Evolutionary conservation across 2,329 filamentous ascomycete genomes (phyloP), one percentile per base, ranked within the genome.

Genomic region (Verticillium nonalfalfae): DNA sequence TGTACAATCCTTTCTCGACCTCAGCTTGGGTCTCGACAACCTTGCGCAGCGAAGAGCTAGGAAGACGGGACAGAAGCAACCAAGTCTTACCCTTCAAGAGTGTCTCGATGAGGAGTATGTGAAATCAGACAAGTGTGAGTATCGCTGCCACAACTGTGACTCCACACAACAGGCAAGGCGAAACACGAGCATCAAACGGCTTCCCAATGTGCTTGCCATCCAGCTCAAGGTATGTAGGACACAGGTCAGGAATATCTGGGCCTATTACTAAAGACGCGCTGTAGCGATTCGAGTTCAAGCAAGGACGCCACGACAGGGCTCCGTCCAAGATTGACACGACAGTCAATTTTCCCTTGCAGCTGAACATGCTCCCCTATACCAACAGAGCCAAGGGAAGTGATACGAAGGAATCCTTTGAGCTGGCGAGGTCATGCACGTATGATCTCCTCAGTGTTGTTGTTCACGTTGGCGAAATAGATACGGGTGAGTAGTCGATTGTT

Each of bases 311-410:
- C 64, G 87, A 90, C 68, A 82, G 88, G 56, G 85, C 85, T 31
- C 90, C 91, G 1, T 90, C 90, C 55, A 98, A 98, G 74, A 91
- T 98, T 66, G 90, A 96, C 68, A 93, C 91, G 4, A 88, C 87
- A 61, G 90, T 98, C 59, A 85, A 89, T 58, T 97, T 97, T 69
- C 93, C 93, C 0, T 78, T 96, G 58, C 87, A 90, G 63, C 83
- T 98, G 40, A 95, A 97, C 71, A 92, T 98, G 86, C 83, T 91
- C 26, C 93, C 93, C 0, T 98, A 96, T 74, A 95, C 93, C 0
- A 91, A 89, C 56, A 83, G 85, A 18, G 85, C 85, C 45, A 78
- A 81, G 62, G 76, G 71, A 56, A 74, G 80, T 45, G 81, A 85
- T 62, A 69, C 69, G 6, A 81, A 78, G 66, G 78, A 85, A 56